A percentile compares a stretch with the other conserved stretches of the same genome.
phyloP scores from a whole-genome alignment of 768 basidiomycete genomes.

The Stropharia rugosoannulata region DNA sequence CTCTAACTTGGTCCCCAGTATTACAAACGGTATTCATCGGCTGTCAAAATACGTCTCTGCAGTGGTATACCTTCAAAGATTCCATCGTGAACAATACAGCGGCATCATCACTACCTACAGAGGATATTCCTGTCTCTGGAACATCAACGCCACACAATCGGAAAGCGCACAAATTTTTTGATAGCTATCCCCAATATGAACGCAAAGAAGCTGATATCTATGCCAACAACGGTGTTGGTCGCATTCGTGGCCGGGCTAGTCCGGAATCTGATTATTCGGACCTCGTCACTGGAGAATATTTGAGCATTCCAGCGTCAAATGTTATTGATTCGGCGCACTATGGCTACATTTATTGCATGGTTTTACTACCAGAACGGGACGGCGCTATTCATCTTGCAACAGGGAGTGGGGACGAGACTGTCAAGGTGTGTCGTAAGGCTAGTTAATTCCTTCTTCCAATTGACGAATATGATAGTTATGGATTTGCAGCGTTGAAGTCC shows the following conservation, averaged over 20 bases:
- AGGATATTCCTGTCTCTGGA: constrained; percentile 25
- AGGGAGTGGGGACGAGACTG: constrained; percentile 87
- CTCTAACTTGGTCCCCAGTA: constrained; percentile 71
- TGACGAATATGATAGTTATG: constrained; percentile 50
- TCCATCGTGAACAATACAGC: constrained; percentile 8
- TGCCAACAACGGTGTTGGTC: constrained; percentile 52
- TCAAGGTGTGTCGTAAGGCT: constrained; percentile 55
- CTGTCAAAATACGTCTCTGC: constrained; percentile 90
- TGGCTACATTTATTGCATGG: constrained; percentile 91
- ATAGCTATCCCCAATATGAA: constrained; percentile 78
- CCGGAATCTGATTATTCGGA: constrained; percentile 31
- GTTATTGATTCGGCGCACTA: constrained; percentile 90
- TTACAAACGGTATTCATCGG: constrained; percentile 80
- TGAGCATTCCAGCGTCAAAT: constrained; percentile 64
- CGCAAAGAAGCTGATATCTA: constrained; percentile 66
- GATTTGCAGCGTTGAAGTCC: constrained; percentile 47
- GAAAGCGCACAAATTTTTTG: constrained; percentile 87
- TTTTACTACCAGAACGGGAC: constrained; percentile 27
- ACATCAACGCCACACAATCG: constrained; percentile 39
- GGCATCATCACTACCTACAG: constrained; percentile 16
- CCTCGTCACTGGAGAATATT: constrained; percentile 32
- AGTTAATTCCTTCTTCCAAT: not conserved
- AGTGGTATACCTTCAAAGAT: constrained; percentile 73
- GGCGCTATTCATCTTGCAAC: constrained; percentile 59
- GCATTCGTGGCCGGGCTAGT: constrained; percentile 25